Percentiles rank a stretch among this genome's conserved stretches.
These are phyloP conservation scores for Pugionium cornutum DNA, from an alignment of 345 rosid genomes.

Conservation along the genomic window DNA sequence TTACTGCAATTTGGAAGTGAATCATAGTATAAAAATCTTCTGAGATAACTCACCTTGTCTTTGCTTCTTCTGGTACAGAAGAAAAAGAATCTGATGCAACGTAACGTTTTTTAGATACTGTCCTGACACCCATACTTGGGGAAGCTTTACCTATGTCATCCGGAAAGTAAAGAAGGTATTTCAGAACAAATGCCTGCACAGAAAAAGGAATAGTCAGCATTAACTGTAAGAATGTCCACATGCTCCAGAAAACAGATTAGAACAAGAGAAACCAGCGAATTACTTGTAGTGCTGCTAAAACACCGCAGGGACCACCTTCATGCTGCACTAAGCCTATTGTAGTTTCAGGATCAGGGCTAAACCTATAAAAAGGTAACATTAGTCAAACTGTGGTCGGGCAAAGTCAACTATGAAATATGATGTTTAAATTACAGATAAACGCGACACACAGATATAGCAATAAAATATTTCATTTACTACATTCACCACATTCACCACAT, in stretches of 20 bases:
- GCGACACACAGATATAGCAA: slow-evolving; percentile 6
- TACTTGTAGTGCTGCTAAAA: slow-evolving; percentile 97
- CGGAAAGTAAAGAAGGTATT: slow-evolving; percentile 83
- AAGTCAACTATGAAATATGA: slow-evolving; percentile 14
- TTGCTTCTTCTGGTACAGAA: slow-evolving; percentile 63
- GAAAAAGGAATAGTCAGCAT: slow-evolving; percentile 32
- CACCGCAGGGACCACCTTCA: slow-evolving; percentile 99
- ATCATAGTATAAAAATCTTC: slow-evolving; percentile 17
- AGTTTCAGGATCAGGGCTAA: slow-evolving; percentile 95
- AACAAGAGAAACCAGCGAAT: slow-evolving; percentile 35
- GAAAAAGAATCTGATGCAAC: slow-evolving; percentile 58
- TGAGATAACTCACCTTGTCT: slow-evolving; percentile 65
- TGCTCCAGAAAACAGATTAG: slow-evolving; percentile 15
- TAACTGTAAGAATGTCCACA: slow-evolving; percentile 24
- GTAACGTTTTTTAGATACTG: slow-evolving; percentile 42
- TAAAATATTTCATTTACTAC: background rate
- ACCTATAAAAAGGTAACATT: slow-evolving; percentile 57
- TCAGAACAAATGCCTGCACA: slow-evolving; percentile 93
- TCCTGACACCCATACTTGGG: slow-evolving; percentile 42
- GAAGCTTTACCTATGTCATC: slow-evolving; percentile 56
- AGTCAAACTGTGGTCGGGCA: slow-evolving; percentile 14
- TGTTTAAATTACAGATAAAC: slow-evolving; percentile 11
- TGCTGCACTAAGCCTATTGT: slow-evolving; percentile 99
- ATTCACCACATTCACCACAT: background rate
- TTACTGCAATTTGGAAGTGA: slow-evolving; percentile 1